A percentile compares a stretch with the other conserved stretches of the same genome.
Evolutionary conservation across 2,329 filamentous ascomycete genomes (phyloP).

Genomic region (Cucurbitaria berberidis): DNA sequence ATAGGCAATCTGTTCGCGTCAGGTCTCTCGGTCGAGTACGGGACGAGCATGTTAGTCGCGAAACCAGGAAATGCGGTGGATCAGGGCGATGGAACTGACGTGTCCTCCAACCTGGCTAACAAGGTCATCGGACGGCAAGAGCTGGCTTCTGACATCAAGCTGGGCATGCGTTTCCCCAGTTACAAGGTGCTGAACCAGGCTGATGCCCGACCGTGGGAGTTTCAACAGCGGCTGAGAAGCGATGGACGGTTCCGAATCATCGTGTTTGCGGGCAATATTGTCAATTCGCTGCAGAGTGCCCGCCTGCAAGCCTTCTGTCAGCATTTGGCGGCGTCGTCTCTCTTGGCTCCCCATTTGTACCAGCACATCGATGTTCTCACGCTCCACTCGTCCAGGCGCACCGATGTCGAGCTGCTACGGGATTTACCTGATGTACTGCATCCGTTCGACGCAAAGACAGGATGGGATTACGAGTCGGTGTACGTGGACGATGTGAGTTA

Average conservation of each 20-base stretch:
- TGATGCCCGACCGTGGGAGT: conserved; percentile 62
- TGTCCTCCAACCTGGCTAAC: conserved; percentile 27
- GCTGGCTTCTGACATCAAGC: conserved; percentile 54
- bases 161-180: conserved; percentile 65
- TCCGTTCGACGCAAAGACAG: conserved; percentile 49
- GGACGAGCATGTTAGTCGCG: conserved; percentile 60
- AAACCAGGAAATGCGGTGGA: conserved; percentile 56
- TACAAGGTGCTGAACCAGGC: conserved; percentile 66
- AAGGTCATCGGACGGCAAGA: conserved; percentile 46
- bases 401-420: conserved; percentile 51
- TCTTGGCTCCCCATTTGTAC: conserved; percentile 56
- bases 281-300: conserved; percentile 50
- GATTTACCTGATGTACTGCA: conserved; percentile 53
- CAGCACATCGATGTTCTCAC: conserved; percentile 66
- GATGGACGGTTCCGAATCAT: conserved; percentile 66
- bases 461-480: conserved; percentile 53
- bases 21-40: conserved; percentile 65
- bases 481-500: conserved; percentile 56
- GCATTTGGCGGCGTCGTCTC: conserved; percentile 46
- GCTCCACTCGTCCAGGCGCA: conserved; percentile 62
- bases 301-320: conserved; percentile 58
- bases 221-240: conserved; percentile 63
- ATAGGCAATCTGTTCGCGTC: conserved; percentile 64
- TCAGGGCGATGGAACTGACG: conserved; percentile 58
- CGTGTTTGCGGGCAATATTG: conserved; percentile 67